A percentile compares a stretch with the other conserved stretches of the same genome.
Conservation (phyloP, 371 early-diverging fungal genomes). For the Lichtheimia ornata region DNA sequence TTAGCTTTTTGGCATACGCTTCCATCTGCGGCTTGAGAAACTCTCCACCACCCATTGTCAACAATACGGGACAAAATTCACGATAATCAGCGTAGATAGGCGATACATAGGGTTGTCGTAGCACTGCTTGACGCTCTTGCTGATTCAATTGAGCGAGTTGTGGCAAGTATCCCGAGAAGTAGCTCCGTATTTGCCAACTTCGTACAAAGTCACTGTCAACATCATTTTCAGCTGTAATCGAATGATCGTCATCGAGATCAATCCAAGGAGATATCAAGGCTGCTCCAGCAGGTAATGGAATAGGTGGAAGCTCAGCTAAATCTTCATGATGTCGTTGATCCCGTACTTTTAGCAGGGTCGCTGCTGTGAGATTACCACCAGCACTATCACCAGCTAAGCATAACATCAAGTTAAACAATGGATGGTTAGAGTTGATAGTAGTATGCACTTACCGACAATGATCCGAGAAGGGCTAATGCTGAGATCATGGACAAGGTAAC, state of each 20-base stretch:
- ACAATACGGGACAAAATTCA: conserved; percentile 25
- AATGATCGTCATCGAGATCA: conserved; percentile 3
- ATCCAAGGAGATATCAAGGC: conserved; percentile 39
- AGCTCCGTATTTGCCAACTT: background rate
- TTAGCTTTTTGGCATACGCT: conserved; percentile 12
- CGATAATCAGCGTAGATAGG: conserved; percentile 23
- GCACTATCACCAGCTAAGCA: conserved; percentile 36
- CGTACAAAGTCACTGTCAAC: conserved; percentile 6
- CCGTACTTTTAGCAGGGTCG: conserved; percentile 11
- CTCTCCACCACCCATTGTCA: conserved; percentile 30
- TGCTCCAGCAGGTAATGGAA: conserved; percentile 26
- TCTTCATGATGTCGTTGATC: conserved; percentile 15
- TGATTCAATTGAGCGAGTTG: conserved; percentile 1
- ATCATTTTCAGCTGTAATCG: conserved; percentile 8
- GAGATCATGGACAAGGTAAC: conserved; percentile 27
- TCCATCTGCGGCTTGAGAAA: conserved; percentile 24
- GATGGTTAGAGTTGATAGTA: background rate
- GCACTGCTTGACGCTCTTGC: background rate
- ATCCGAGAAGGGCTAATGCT: conserved; percentile 26
- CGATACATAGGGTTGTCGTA: conserved; percentile 25
- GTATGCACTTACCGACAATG: conserved; percentile 24
- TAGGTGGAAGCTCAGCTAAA: conserved; percentile 6
- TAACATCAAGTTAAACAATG: background rate
- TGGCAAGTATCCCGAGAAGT: conserved; percentile 12
- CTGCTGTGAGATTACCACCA: conserved; percentile 31